Evolutionary conservation across 371 early-diverging fungal genomes (phyloP).

Genomic region (Nematocida sp.): DNA sequence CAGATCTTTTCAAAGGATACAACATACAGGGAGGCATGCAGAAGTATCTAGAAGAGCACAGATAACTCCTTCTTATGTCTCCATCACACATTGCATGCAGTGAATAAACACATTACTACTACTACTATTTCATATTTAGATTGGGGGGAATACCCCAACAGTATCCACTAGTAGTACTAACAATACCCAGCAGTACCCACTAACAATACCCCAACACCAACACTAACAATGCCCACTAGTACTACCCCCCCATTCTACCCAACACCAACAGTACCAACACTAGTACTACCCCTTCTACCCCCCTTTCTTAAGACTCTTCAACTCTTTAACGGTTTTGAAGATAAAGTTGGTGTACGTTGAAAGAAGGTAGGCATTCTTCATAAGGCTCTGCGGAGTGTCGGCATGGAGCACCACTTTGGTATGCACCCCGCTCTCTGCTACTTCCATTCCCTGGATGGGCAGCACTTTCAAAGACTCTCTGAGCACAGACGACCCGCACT

Average conservation of each 20-base stretch:
- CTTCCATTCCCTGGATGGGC: neutral
- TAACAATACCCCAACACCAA: no score
- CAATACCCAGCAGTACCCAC: no score
- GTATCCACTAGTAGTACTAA: no score
- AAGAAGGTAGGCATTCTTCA: conserved; percentile 21
- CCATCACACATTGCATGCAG: no score
- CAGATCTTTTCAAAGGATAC: conserved; percentile 2
- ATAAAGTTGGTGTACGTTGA: conserved; percentile 29
- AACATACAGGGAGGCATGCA: neutral
- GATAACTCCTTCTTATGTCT: no score
- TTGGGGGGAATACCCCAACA: no score
- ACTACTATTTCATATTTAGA: neutral
- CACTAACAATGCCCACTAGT: no score
- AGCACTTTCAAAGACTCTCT: conserved; percentile 2
- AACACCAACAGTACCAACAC: no score
- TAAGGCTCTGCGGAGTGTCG: neutral
- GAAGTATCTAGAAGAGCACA: neutral
- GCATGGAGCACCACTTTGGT: neutral
- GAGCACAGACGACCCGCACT: neutral
- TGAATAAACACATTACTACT: no score
- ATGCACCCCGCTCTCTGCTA: neutral
- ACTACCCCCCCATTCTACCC: no score
- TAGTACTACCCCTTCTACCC: no score
- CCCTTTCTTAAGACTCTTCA: conserved; percentile 3
- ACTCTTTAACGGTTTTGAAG: conserved; percentile 26